Conservation (phyloP, 805 yeast species). For the Diddensiella santjacobensis region DNA sequence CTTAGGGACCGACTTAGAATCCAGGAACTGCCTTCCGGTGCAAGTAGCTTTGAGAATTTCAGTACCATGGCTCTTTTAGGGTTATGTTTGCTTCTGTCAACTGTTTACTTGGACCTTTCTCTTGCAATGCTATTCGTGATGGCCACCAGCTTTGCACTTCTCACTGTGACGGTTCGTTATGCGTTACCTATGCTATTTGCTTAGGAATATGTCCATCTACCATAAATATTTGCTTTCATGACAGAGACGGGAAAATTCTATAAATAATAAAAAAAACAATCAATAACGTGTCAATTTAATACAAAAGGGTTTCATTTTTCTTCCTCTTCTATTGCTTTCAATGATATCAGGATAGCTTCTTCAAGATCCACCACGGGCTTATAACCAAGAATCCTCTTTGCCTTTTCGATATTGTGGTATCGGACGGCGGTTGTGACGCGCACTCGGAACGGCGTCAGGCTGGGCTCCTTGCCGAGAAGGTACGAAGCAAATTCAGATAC, state of each 20-base stretch:
- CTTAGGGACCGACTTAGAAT: not conserved
- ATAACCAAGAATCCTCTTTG: slow-evolving; percentile 73
- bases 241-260: too few relatives aligned
- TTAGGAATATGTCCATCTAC: too few relatives aligned
- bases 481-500: slow-evolving; percentile 71
- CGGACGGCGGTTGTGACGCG: slow-evolving; percentile 88
- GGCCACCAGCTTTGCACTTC: too few relatives aligned
- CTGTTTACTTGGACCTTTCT: not conserved
- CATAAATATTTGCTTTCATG: too few relatives aligned
- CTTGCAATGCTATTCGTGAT: too few relatives aligned
- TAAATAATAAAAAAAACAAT: too few relatives aligned
- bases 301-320: slow-evolving; percentile 8
- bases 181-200: too few relatives aligned
- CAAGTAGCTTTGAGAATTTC: not conserved
- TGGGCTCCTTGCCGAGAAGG: slow-evolving; percentile 76
- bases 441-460: slow-evolving; percentile 94
- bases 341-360: slow-evolving; percentile 72
- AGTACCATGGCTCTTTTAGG: not conserved
- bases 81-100: not conserved
- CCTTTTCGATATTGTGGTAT: slow-evolving; percentile 88
- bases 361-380: slow-evolving; percentile 73
- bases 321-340: slow-evolving; percentile 83
- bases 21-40: not conserved
- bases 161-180: too few relatives aligned
- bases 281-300: too few relatives aligned